Evolutionary conservation across 1,284 basidiomycete species (phyloP).

Genomic region (Cutaneotrichosporon sp.): DNA sequence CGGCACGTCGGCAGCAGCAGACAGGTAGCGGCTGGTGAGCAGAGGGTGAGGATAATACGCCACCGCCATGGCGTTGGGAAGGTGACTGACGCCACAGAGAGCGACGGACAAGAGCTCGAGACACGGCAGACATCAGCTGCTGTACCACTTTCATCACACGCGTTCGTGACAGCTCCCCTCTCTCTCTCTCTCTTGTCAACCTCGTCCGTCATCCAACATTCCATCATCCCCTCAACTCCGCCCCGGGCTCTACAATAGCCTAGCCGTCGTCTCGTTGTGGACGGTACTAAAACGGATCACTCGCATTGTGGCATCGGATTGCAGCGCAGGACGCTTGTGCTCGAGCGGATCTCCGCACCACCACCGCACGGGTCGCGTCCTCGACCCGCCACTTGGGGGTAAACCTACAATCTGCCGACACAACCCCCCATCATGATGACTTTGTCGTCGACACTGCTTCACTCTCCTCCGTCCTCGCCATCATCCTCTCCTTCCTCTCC

Average conservation of each 20-base stretch:
- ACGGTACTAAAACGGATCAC: background rate
- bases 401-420: background rate
- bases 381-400: background rate
- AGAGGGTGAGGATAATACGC: background rate
- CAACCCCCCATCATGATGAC: background rate
- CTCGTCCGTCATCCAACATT: no score
- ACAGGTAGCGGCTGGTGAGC: background rate
- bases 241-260: constrained; percentile 1
- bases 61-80: background rate
- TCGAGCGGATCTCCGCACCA: background rate
- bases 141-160: background rate
- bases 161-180: background rate
- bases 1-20: no score
- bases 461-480: background rate
- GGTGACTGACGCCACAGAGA: background rate
- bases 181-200: no score
- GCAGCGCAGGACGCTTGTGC: background rate
- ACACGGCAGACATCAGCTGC: background rate
- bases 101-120: no score
- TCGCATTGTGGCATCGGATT: background rate
- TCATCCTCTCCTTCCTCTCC: background rate
- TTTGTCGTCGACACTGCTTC: background rate
- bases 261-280: background rate
- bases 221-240: no score
- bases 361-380: background rate